Conservation (phyloP, 768 basidiomycete species). For the Boletus subparvulus region DNA sequence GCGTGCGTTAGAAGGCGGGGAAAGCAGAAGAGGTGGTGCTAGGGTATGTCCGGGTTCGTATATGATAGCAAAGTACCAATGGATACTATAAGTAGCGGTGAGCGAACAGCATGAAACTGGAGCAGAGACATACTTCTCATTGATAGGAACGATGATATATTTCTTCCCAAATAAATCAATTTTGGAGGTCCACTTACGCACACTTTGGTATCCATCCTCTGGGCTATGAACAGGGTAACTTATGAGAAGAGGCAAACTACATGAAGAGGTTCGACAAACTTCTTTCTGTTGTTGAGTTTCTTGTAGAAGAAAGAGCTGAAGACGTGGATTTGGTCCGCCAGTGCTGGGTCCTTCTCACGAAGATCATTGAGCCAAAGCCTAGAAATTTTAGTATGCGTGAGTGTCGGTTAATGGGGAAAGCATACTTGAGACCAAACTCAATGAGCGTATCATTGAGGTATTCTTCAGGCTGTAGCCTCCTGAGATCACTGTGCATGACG, state of each 20-base stretch:
- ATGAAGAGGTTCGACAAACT: conserved; percentile 37
- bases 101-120: neutral
- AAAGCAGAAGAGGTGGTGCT: conserved; percentile 43
- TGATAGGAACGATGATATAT: conserved; percentile 93
- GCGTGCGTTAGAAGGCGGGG: conserved; percentile 8
- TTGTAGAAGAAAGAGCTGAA: conserved; percentile 99
- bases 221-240: conserved; percentile 31
- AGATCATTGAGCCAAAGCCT: conserved; percentile 73
- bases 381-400: conserved; percentile 4
- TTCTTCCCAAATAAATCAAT: conserved; percentile 88
- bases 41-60: conserved; percentile 70
- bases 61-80: conserved; percentile 98
- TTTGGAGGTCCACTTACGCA: conserved; percentile 93
- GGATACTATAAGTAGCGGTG: conserved; percentile 53
- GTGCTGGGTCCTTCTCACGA: conserved; percentile 50
- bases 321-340: conserved; percentile 77
- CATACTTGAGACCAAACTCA: conserved; percentile 93
- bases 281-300: conserved; percentile 69
- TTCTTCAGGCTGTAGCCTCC: conserved; percentile 72
- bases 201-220: conserved; percentile 75
- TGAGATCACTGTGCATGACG: conserved; percentile 76
- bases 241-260: conserved; percentile 10
- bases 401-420: conserved; percentile 1
- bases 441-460: conserved; percentile 96
- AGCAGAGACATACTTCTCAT: conserved; percentile 70